Base-by-base conservation (phyloP, 371 early-diverging fungal genomes). In the Lichtheimia corymbifera region DNA sequence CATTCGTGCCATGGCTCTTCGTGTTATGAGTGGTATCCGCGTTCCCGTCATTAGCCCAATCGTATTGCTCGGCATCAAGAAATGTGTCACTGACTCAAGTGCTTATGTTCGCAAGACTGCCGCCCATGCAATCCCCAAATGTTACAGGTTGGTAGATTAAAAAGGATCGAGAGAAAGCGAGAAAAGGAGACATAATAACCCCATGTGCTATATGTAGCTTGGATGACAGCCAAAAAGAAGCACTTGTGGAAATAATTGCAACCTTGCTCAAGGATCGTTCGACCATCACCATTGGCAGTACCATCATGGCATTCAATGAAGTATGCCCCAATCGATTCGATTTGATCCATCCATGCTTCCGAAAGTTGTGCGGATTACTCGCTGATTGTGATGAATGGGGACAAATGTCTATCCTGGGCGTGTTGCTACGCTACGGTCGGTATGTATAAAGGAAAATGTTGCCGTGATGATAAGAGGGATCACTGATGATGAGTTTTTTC, bases 321-420 rank as follows among this genome's bases (percentile, higher is more conserved):
- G 84, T 95, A 4, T 94, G 96, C 66, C 95, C 95, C 2, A 88
- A 90, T 25, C 71, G 91, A 54, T 82, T 90, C 60, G 95, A 93
- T 58, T 65, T 93, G 61, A 87, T 97, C 22, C 97, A 98, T 70
- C 86, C 83, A 27, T 94, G 95, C 64, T 98, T 83, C 74, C 85
- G 94, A 28, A 91, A 94, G 50, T 79, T 96, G 50, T 97, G 97
- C 66, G 73, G 77, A 25, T 76, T 94, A 79, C 70, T 98, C 27
- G 76, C 86, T 5, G 96, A 95, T 45, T 86, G 93, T 54, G 97
- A 98, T 72, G 95, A 96, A 68, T 96, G 97, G 97, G 95, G 93
- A 15, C 97, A 97, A 73, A 84, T 94, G 57, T 89, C 92, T 11
- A 88, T 94, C n/a, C 61, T 95, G 44, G 84, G 87, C 27, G 67